phyloP scores from a whole-genome alignment of 2,329 filamentous ascomycete genomes.

The Fusarium pseudocircinatum region DNA sequence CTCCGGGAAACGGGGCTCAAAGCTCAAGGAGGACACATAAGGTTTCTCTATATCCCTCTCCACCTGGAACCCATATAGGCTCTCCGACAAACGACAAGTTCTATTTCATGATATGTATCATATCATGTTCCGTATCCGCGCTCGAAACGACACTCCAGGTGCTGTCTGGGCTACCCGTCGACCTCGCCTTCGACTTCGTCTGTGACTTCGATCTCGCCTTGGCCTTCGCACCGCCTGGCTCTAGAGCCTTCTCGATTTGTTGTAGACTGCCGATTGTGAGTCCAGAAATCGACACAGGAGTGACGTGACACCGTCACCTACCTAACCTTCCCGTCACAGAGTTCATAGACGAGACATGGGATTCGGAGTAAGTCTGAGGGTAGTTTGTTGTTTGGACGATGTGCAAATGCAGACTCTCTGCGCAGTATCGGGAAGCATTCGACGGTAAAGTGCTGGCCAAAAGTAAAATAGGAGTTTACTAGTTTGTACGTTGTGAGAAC shows the following conservation, averaged over 20 bases:
- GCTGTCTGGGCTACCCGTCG: constrained; percentile 21
- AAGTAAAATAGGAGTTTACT: constrained; percentile 43
- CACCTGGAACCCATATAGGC: constrained; percentile 36
- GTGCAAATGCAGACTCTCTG: constrained; percentile 35
- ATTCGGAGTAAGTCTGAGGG: constrained; percentile 38
- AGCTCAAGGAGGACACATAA: constrained; percentile 39
- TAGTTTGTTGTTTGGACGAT: constrained; percentile 34
- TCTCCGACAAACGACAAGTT: neutral
- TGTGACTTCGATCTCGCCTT: constrained; percentile 20
- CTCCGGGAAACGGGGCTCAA: constrained; percentile 39
- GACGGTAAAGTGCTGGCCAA: constrained; percentile 41
- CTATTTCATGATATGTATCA: constrained; percentile 44
- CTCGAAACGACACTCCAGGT: constrained; percentile 21
- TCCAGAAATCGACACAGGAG: neutral
- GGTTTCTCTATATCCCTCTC: constrained; percentile 41
- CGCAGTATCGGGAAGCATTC: constrained; percentile 41
- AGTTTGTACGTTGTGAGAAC: constrained; percentile 12
- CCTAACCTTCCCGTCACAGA: constrained; percentile 40
- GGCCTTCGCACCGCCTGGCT: constrained; percentile 29
- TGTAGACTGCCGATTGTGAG: constrained; percentile 33
- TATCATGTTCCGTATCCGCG: constrained; percentile 36
- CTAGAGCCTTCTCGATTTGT: constrained; percentile 39
- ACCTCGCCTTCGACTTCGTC: constrained; percentile 15
- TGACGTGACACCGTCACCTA: constrained; percentile 6
- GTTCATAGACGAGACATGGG: constrained; percentile 38